These are phyloP conservation scores for Lyophyllum shimeji DNA, from an alignment of 768 basidiomycete genomes.

Conservation along the genomic window DNA sequence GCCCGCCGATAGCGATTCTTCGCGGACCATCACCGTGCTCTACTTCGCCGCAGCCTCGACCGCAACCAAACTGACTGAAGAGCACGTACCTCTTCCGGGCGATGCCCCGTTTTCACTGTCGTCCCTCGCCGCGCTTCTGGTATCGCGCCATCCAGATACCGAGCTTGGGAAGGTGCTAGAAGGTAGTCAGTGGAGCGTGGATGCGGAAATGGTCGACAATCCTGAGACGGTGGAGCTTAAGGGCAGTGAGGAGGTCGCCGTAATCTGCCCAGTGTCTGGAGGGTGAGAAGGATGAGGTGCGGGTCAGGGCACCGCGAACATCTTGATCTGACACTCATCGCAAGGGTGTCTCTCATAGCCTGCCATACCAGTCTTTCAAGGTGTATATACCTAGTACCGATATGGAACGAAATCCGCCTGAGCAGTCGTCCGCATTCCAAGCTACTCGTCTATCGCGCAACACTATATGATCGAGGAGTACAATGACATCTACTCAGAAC, in stretches of 20 bases:
- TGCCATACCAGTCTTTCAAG: background rate
- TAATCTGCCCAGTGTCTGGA: conserved; percentile 83
- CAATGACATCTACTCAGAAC: conserved; percentile 50
- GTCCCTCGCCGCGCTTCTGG: conserved; percentile 49
- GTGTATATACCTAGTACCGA: background rate
- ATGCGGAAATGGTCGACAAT: conserved; percentile 77
- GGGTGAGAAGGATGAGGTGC: conserved; percentile 40
- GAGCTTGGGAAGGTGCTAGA: conserved; percentile 53
- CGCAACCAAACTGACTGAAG: conserved; percentile 55
- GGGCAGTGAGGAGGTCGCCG: conserved; percentile 76
- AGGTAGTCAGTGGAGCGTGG: conserved; percentile 74
- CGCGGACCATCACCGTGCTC: conserved; percentile 42
- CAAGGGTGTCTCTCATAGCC: background rate
- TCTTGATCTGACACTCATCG: background rate
- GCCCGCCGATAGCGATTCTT: conserved; percentile 16
- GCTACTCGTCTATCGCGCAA: conserved; percentile 28
- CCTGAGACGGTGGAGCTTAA: conserved; percentile 44
- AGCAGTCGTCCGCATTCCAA: conserved; percentile 23
- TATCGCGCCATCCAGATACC: conserved; percentile 52
- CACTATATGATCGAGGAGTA: conserved; percentile 48
- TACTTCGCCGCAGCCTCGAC: conserved; percentile 71
- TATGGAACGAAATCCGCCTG: background rate
- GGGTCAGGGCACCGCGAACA: background rate
- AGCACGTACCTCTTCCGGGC: conserved; percentile 49
- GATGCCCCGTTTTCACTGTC: conserved; percentile 46